phyloP scores from a whole-genome alignment of 257 asterid species.

The Marsdenia floribunda region DNA sequence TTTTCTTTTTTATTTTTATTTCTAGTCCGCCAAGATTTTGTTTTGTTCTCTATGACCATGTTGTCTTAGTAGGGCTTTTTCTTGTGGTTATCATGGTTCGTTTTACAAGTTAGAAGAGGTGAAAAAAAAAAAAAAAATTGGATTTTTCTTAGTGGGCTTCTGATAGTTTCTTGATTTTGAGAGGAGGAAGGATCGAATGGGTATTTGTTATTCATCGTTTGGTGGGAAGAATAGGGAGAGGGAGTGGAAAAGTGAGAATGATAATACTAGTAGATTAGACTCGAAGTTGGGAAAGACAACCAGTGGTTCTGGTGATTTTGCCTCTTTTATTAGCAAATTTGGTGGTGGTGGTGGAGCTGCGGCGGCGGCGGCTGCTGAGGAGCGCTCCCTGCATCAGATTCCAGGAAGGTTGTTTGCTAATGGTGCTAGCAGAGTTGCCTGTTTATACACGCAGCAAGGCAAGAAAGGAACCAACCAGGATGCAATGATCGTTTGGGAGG shows the following conservation, averaged over 20 bases:
- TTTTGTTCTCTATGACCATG: background rate
- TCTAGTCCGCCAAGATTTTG: constrained; percentile 3
- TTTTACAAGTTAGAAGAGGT: background rate
- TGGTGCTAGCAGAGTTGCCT: constrained; percentile 58
- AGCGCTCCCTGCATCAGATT: constrained; percentile 64
- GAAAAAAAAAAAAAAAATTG: background rate
- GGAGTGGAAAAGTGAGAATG: constrained; percentile 36
- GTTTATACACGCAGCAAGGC: constrained; percentile 92
- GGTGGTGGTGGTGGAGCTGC: constrained; percentile 37
- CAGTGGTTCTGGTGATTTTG: constrained; percentile 58
- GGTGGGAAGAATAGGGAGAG: constrained; percentile 33
- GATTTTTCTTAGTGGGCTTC: background rate
- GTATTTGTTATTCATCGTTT: constrained; percentile 73
- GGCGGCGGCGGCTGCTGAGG: constrained; percentile 55
- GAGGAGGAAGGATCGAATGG: constrained; percentile 40
- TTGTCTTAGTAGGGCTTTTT: background rate
- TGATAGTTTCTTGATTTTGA: background rate
- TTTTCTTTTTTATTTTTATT: background rate
- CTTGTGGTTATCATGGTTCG: background rate
- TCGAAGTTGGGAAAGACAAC: constrained; percentile 44
- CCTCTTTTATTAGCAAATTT: constrained; percentile 54
- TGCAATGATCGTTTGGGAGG: constrained; percentile 99
- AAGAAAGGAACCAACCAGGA: constrained; percentile 96
- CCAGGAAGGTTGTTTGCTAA: constrained; percentile 74
- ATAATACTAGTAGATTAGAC: constrained; percentile 26